Evolutionary conservation across 257 asterid genomes (phyloP).

Genomic region (Forsythia viridissima): DNA sequence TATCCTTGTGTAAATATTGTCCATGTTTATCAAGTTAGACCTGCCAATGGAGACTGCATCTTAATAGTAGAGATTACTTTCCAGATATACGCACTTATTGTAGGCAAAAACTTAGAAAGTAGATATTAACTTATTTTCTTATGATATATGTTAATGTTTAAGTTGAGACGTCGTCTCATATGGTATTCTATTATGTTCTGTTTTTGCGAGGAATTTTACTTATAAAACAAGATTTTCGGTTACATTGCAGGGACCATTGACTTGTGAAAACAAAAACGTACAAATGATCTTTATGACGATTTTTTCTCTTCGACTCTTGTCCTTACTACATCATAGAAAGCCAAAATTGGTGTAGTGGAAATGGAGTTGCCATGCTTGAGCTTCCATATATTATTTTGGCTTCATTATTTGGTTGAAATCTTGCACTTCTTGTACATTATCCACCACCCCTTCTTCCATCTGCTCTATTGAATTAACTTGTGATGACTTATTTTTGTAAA

Average conservation of each 20-base stretch:
- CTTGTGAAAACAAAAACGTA: neutral
- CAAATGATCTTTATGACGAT: neutral
- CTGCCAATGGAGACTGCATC: neutral
- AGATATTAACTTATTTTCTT: too few relatives aligned
- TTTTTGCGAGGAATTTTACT: neutral
- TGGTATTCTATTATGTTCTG: neutral
- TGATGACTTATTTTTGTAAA: constrained; percentile 26
- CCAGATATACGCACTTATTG: neutral
- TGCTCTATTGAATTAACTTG: too few relatives aligned
- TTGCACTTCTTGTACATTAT: too few relatives aligned
- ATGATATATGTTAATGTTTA: neutral
- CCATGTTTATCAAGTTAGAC: neutral
- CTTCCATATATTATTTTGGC: neutral
- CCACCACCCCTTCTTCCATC: too few relatives aligned
- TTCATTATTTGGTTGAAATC: neutral
- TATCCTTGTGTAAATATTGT: neutral
- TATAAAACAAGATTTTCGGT: neutral
- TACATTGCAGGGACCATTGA: neutral
- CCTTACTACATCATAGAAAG: too few relatives aligned
- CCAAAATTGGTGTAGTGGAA: neutral
- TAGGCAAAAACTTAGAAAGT: neutral
- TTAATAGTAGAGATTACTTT: neutral
- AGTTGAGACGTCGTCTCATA: neutral
- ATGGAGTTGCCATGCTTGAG: neutral
- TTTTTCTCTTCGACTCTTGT: neutral